phyloP scores from a whole-genome alignment of 2,329 filamentous ascomycete genomes.

The Ascochyta lentis region DNA sequence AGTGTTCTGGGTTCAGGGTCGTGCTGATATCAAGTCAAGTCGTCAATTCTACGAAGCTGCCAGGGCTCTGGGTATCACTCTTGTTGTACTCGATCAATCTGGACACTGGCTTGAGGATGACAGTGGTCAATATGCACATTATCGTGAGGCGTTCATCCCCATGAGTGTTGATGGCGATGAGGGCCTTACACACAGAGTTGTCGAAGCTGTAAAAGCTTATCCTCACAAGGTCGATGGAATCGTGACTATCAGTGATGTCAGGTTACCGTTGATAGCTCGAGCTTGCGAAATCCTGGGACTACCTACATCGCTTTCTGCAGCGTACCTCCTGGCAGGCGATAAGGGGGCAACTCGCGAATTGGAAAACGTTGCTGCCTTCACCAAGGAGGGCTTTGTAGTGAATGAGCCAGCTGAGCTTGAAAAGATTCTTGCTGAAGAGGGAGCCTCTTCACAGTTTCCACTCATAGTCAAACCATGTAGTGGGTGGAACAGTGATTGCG shows the following conservation, averaged over 20 bases:
- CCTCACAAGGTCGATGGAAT: constrained; percentile 46
- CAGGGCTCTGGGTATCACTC: constrained; percentile 39
- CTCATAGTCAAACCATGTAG: constrained; percentile 49
- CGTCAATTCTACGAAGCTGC: background rate
- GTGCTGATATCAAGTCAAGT: background rate
- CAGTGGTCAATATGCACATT: constrained; percentile 31
- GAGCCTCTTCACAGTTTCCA: constrained; percentile 4
- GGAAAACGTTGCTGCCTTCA: too few relatives aligned
- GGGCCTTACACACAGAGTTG: constrained; percentile 3
- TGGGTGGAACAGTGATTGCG: constrained; percentile 35
- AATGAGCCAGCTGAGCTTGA: background rate
- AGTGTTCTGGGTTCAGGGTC: constrained; percentile 9
- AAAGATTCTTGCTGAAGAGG: constrained; percentile 24
- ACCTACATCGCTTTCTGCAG: constrained; percentile 39
- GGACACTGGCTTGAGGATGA: constrained; percentile 53
- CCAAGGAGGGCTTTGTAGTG: too few relatives aligned
- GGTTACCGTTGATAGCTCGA: constrained; percentile 36
- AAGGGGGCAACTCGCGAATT: too few relatives aligned
- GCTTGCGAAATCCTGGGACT: constrained; percentile 43
- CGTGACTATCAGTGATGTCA: constrained; percentile 46
- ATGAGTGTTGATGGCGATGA: constrained; percentile 46
- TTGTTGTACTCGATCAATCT: constrained; percentile 48
- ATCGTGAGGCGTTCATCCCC: constrained; percentile 18
- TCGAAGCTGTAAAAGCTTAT: constrained; percentile 23
- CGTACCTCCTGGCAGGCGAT: too few relatives aligned